Evolutionary conservation across 176 grass and related monocot genomes (phyloP), one percentile per base, ranked within the genome.

Genomic region (Musa beccarii): DNA sequence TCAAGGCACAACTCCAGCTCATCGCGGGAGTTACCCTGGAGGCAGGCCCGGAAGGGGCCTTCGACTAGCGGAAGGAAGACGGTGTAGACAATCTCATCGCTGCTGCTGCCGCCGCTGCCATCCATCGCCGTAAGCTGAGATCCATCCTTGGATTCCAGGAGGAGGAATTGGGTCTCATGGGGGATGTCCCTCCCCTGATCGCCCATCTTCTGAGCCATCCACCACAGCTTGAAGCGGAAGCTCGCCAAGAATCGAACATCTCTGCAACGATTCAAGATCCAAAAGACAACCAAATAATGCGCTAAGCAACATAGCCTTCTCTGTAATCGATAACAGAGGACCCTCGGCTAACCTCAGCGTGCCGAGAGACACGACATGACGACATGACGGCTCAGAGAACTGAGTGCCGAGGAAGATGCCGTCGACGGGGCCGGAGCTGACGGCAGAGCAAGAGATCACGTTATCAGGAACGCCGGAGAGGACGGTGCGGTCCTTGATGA

Each of bases 171-270:
- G 62, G 90, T 98, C 82, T 98, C 94, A 75, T 68, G 90, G 75
- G 94, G 94, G 16, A 93, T 86, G 63, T 98, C 94, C 13, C 86
- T 65, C 78, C 90, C 94, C n/a, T 71, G 86, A 2, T 77, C 66
- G 12, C 94, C 94, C 90, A 93, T 98, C 49, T 82, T 89, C 81
- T 98, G 94, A 53, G 94, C 75, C 94, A 98, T 98, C 94, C 90
- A 98, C 94, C 94, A 98, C 26, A 98, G 86, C 83, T 98, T 98
- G 88, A 93, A 93, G 26, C 94, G 84, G 78, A 98, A 98, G 80
- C 84, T 89, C 52, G 94, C 86, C 71, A 91, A 29, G 78, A 98
- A 93, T 56, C 90, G 86, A 68, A 89, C 80, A 11, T 68, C 86
- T 54, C 90, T 98, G 84, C 52, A 63, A 52, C 11, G 9, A 26